A percentile compares a stretch with the other conserved stretches of the same genome.
Evolutionary conservation across 345 rosid species (phyloP).

Genomic region (Acer campestre): DNA sequence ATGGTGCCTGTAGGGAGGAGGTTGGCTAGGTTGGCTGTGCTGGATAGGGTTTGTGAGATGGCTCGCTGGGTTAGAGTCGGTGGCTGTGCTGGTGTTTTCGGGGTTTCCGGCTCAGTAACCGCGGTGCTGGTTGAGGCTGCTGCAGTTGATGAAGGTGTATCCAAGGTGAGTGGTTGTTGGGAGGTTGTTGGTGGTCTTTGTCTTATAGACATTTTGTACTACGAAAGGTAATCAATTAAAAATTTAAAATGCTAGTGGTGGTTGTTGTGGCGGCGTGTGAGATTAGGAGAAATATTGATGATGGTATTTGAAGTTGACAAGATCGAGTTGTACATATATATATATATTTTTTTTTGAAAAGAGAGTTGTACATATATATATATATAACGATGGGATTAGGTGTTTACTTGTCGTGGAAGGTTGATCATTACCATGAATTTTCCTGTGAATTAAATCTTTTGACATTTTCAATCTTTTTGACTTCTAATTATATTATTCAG

Average conservation of each 20-base stretch:
- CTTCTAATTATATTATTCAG: no score
- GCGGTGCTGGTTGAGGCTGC: conserved; percentile 19
- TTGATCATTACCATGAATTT: background rate
- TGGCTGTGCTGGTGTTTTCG: conserved; percentile 35
- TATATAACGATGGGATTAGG: background rate
- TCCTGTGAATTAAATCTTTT: background rate
- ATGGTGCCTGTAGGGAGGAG: conserved; percentile 96
- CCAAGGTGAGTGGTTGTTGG: conserved; percentile 23
- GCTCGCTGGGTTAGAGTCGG: conserved; percentile 56
- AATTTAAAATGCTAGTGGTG: background rate
- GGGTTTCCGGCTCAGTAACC: conserved; percentile 31
- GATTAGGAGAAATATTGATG: background rate
- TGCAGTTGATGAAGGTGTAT: conserved; percentile 8
- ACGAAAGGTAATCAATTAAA: background rate
- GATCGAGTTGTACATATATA: background rate
- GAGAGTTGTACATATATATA: background rate
- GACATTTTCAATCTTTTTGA: background rate
- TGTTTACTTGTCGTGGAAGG: background rate
- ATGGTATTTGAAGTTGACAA: background rate
- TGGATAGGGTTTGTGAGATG: conserved; percentile 70
- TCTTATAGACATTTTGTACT: conserved; percentile 21
- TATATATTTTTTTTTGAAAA: no score
- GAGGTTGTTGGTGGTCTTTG: conserved; percentile 34
- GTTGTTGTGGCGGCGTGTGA: background rate
- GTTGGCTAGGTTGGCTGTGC: conserved; percentile 84